phyloP scores from a whole-genome alignment of 257 asterid species.

The Ilex aquifolium region DNA sequence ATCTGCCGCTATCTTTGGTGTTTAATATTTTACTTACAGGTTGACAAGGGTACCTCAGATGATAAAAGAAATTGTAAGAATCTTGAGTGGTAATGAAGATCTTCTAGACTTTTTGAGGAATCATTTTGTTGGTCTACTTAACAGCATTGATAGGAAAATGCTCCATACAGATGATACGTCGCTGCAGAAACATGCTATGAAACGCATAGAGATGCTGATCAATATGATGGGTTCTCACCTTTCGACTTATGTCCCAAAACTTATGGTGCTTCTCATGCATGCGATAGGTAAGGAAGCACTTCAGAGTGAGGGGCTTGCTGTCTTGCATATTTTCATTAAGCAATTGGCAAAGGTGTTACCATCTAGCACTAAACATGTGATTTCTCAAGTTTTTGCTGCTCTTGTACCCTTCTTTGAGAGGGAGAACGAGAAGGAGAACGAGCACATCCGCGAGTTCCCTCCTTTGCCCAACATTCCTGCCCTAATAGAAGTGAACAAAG shows the following conservation, averaged over 20 bases:
- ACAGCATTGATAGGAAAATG: conserved; percentile 89
- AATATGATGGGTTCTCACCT: conserved; percentile 87
- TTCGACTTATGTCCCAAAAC: conserved; percentile 82
- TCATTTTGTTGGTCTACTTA: conserved; percentile 82
- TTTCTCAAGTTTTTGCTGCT: conserved; percentile 98
- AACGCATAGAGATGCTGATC: conserved; percentile 82
- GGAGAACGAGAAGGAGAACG: conserved; percentile 54
- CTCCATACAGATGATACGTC: conserved; percentile 66
- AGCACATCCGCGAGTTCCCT: conserved; percentile 85
- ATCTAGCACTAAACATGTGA: conserved; percentile 78
- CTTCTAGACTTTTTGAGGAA: conserved; percentile 80
- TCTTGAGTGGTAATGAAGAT: conserved; percentile 71
- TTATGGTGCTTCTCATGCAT: conserved; percentile 99
- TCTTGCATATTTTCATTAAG: conserved; percentile 77
- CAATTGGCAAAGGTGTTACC: conserved; percentile 74
- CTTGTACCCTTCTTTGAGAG: conserved; percentile 87
- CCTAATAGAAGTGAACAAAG: conserved; percentile 71
- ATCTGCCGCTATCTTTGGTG: neutral
- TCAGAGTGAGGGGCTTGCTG: conserved; percentile 76
- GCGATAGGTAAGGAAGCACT: conserved; percentile 76
- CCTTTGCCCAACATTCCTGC: conserved; percentile 83
- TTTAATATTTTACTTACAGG: conserved; percentile 35
- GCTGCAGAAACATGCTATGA: conserved; percentile 82
- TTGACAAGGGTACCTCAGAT: conserved; percentile 72
- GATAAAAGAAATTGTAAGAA: conserved; percentile 72